Conservation (phyloP, 306 rosid genomes). For the Acacia melanoxylon region DNA sequence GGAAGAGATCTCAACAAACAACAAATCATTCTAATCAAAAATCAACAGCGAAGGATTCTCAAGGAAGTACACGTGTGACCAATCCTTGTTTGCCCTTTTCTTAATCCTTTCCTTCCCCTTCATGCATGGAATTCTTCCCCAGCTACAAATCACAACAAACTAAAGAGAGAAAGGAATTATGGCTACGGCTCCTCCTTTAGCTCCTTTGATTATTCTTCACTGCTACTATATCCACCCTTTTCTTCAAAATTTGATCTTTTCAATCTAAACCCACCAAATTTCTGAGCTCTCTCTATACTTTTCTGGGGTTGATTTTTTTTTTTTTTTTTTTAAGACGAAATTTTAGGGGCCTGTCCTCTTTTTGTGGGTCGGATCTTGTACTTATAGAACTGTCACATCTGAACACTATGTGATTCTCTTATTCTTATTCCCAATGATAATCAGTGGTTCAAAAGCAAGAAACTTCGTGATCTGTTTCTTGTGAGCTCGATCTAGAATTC, state of each 20-base stretch:
- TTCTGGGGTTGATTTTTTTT: not conserved
- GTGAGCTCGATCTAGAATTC: constrained; percentile 49
- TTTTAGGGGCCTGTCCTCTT: constrained; percentile 42
- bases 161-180: constrained; percentile 38
- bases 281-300: constrained; percentile 34
- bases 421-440: constrained; percentile 28
- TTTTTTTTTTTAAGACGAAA: constrained; percentile 25
- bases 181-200: constrained; percentile 26
- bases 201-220: constrained; percentile 44
- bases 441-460: constrained; percentile 32
- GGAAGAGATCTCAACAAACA: constrained; percentile 42
- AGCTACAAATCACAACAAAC: constrained; percentile 50
- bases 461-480: constrained; percentile 55
- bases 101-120: constrained; percentile 47
- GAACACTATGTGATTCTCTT: constrained; percentile 48
- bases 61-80: constrained; percentile 65
- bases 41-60: constrained; percentile 48
- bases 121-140: constrained; percentile 99
- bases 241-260: constrained; percentile 39
- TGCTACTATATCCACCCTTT: constrained; percentile 30
- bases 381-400: constrained; percentile 76
- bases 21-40: constrained; percentile 62
- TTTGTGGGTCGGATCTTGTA: constrained; percentile 81
- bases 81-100: constrained; percentile 44
- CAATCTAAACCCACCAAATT: constrained; percentile 23